phyloP scores from a whole-genome alignment of 2,329 filamentous ascomycete species.

The Colletotrichum sp. region DNA sequence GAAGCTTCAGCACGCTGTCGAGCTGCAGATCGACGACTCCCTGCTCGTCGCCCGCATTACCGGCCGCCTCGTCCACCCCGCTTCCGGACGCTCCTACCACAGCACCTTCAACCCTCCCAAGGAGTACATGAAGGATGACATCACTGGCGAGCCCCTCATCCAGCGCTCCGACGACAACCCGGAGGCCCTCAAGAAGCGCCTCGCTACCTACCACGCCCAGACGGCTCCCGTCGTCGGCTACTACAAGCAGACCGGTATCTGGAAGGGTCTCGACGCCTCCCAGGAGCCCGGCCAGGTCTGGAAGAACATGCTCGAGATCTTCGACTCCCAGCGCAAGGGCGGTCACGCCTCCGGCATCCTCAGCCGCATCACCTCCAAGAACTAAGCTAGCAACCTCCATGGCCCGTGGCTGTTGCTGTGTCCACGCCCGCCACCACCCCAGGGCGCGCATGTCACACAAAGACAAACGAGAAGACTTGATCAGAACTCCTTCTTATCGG shows the following conservation, averaged over 20 bases:
- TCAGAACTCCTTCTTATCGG: background rate
- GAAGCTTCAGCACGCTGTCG: constrained; percentile 91
- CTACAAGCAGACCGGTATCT: constrained; percentile 98
- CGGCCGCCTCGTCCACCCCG: constrained; percentile 92
- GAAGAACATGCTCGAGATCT: constrained; percentile 88
- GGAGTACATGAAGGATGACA: constrained; percentile 90
- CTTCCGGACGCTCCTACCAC: constrained; percentile 96
- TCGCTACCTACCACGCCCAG: constrained; percentile 92
- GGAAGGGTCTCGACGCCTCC: constrained; percentile 93
- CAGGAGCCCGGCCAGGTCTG: constrained; percentile 96
- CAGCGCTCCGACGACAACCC: constrained; percentile 98
- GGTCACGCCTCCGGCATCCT: constrained; percentile 43
- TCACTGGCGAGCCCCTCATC: constrained; percentile 95
- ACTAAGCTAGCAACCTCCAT: constrained; percentile 24
- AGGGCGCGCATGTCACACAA: background rate
- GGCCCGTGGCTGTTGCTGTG: background rate
- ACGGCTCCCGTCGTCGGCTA: constrained; percentile 92
- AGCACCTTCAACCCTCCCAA: constrained; percentile 99
- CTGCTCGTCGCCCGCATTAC: constrained; percentile 96
- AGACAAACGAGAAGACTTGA: background rate
- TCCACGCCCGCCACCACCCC: background rate
- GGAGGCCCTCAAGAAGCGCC: constrained; percentile 92
- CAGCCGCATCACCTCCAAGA: constrained; percentile 35
- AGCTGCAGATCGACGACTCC: constrained; percentile 95
- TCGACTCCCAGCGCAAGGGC: constrained; percentile 51